Percentiles rank a stretch among this genome's conserved stretches.
phyloP scores from a whole-genome alignment of 495 filamentous ascomycete species.

The Penicillium antarcticum region DNA sequence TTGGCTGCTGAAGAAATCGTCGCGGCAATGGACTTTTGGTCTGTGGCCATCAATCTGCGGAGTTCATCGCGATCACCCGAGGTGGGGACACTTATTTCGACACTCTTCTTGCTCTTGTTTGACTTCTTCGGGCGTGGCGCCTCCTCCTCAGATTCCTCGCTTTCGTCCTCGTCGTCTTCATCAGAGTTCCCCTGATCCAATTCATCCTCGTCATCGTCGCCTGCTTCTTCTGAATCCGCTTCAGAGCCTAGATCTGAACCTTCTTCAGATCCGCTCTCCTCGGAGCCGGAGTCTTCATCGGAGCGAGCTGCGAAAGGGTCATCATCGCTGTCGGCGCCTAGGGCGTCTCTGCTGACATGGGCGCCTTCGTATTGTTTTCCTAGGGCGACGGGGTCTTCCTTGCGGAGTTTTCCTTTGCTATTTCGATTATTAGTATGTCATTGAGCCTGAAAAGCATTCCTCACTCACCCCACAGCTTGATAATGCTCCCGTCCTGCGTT shows the following conservation, averaged over 20 bases:
- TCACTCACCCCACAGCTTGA: slow-evolving; percentile 65
- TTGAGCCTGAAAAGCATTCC: slow-evolving; percentile 2
- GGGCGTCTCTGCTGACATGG: slow-evolving; percentile 68
- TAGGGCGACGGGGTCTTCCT: slow-evolving; percentile 54
- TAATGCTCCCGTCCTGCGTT: slow-evolving; percentile 77
- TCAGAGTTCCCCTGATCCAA: slow-evolving; percentile 4
- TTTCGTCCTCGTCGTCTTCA: slow-evolving; percentile 14
- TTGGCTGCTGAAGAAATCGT: slow-evolving; percentile 70
- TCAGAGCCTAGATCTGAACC: slow-evolving; percentile 18
- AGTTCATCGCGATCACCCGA: slow-evolving; percentile 52
- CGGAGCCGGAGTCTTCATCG: slow-evolving; percentile 14
- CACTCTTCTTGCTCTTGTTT: neutral
- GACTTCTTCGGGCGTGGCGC: slow-evolving; percentile 2
- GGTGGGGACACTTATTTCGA: neutral
- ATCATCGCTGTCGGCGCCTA: slow-evolving; percentile 51
- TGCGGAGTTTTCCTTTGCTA: slow-evolving; percentile 82
- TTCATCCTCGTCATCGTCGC: slow-evolving; percentile 14
- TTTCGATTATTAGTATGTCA: slow-evolving; percentile 7
- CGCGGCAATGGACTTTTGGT: slow-evolving; percentile 64
- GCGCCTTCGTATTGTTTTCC: slow-evolving; percentile 83
- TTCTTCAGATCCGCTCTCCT: slow-evolving; percentile 12
- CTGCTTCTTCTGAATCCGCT: slow-evolving; percentile 12
- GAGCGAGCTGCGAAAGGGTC: slow-evolving; percentile 37
- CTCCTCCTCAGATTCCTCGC: slow-evolving; percentile 25
- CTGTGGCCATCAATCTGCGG: slow-evolving; percentile 65